Evolutionary conservation across 2,329 filamentous ascomycete genomes (phyloP).

Genomic region (Botrytis fabae): DNA sequence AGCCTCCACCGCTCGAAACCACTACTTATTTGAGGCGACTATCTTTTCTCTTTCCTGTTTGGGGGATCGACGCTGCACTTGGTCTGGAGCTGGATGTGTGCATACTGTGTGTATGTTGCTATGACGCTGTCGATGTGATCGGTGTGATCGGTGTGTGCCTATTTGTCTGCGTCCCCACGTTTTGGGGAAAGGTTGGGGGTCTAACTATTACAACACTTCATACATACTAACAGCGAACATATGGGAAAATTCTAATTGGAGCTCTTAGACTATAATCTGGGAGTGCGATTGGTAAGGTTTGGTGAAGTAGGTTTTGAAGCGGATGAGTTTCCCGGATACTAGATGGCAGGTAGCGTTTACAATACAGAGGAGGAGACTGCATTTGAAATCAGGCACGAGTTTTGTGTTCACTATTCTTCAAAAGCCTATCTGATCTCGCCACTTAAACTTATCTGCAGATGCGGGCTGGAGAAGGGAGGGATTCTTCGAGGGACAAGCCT

Average conservation of each 20-base stretch:
- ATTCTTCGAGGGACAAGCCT: not conserved
- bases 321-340: not conserved
- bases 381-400: not conserved
- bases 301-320: not conserved
- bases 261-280: not conserved
- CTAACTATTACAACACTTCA: not conserved
- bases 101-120: not conserved
- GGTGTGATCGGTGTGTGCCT: not conserved
- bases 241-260: too few relatives aligned
- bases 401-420: not conserved
- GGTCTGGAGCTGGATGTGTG: not conserved
- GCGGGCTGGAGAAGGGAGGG: not conserved
- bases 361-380: not conserved
- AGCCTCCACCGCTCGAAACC: not conserved
- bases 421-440: not conserved
- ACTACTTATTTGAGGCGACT: not conserved
- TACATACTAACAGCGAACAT: not conserved
- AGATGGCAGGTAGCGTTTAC: not conserved
- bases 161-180: conserved; percentile 1
- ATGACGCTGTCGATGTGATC: conserved; percentile 13
- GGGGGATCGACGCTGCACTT: conserved; percentile 11
- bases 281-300: not conserved
- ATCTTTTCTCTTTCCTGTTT: not conserved
- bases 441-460: conserved; percentile 10
- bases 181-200: not conserved